Conservation (phyloP, 805 yeast species). For the Ogataea glucozyma region DNA sequence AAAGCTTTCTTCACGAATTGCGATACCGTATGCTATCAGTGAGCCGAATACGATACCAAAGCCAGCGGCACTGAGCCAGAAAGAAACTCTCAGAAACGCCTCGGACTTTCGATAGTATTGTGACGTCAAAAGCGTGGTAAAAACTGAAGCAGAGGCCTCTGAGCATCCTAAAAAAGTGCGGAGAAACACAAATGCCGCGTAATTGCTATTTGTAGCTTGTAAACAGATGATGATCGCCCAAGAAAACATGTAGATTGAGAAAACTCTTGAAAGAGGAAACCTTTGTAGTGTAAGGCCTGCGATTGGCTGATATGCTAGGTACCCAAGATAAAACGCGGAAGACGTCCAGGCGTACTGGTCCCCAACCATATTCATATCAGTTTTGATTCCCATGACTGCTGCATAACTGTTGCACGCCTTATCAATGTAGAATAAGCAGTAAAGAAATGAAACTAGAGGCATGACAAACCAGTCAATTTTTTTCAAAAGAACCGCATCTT, state of each 20-base stretch:
- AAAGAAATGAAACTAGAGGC: constrained; percentile 52
- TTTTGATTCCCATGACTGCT: constrained; percentile 55
- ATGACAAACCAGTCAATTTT: constrained; percentile 54
- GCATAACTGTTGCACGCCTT: constrained; percentile 56
- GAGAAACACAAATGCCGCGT: constrained; percentile 45
- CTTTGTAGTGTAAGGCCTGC: constrained; percentile 45
- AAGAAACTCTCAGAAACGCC: constrained; percentile 30
- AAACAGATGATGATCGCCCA: constrained; percentile 52
- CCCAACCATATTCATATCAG: constrained; percentile 53
- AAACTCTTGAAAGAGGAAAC: constrained; percentile 49
- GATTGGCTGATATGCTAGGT: constrained; percentile 57
- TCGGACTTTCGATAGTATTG: constrained; percentile 38
- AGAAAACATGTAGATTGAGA: constrained; percentile 44
- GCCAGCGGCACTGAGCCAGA: constrained; percentile 42
- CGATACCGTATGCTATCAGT: constrained; percentile 56
- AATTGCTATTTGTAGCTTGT: constrained; percentile 45
- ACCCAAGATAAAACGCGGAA: constrained; percentile 41
- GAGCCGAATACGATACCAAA: constrained; percentile 52
- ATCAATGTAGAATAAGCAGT: constrained; percentile 61
- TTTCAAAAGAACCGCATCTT: constrained; percentile 27
- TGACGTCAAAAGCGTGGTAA: constrained; percentile 39
- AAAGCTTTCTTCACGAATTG: constrained; percentile 39
- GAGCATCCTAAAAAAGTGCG: constrained; percentile 51
- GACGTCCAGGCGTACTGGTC: constrained; percentile 37
- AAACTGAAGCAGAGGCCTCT: constrained; percentile 37